Conservation (phyloP, 2,329 filamentous ascomycete species). For the Magnaporthales sp. region DNA sequence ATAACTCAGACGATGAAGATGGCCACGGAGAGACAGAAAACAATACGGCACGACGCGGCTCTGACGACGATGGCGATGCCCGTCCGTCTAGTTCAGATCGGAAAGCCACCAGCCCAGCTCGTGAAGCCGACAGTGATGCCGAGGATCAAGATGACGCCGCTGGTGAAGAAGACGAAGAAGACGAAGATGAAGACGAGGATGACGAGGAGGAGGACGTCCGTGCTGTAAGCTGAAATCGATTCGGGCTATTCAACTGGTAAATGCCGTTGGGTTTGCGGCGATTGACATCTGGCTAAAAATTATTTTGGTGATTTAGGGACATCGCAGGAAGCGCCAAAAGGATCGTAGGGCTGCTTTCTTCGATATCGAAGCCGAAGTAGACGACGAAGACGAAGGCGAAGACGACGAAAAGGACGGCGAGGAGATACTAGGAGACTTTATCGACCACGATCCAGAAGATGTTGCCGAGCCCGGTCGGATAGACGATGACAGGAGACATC, state of each 20-base stretch:
- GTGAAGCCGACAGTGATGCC: constrained; percentile 15
- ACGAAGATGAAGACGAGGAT: constrained; percentile 36
- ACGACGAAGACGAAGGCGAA: constrained; percentile 82
- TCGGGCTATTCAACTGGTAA: neutral
- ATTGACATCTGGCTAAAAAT: neutral
- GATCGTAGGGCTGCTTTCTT: constrained; percentile 78
- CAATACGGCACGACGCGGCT: constrained; percentile 19
- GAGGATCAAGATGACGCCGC: constrained; percentile 23
- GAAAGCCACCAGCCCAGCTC: neutral
- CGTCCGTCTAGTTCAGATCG: constrained; percentile 7
- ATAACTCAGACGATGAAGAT: constrained; percentile 64
- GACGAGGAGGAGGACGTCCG: constrained; percentile 20
- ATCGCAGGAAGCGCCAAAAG: constrained; percentile 70
- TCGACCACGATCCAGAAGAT: constrained; percentile 84
- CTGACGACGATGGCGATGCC: constrained; percentile 11
- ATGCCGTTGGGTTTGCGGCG: too few species aligned
- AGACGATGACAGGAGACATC: constrained; percentile 83
- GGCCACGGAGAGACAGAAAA: constrained; percentile 21
- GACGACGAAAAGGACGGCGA: constrained; percentile 87
- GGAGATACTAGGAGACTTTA: constrained; percentile 67
- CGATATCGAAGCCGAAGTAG: constrained; percentile 96
- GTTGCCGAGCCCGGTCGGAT: constrained; percentile 70
- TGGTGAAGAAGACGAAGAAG: constrained; percentile 32
- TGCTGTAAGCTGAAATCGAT: neutral
- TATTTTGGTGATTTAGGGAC: constrained; percentile 31